A percentile compares a stretch with the other conserved stretches of the same genome.
These are phyloP conservation scores for Flaveria ramosissima DNA, from an alignment of 129 eudicot species.

Conservation along the genomic window DNA sequence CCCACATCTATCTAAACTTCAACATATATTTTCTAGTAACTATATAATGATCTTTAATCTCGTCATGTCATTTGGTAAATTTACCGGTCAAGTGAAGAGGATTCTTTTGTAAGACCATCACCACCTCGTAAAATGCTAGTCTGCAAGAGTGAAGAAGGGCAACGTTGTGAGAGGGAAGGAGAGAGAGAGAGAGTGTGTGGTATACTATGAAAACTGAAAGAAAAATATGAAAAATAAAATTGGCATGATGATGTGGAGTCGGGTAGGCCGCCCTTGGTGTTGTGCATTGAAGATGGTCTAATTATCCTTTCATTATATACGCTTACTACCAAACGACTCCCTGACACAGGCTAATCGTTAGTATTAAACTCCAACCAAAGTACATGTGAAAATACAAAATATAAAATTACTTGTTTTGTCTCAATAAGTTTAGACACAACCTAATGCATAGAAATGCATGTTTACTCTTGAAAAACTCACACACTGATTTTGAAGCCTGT, in stretches of 20 bases:
- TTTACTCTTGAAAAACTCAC: conserved; percentile 13
- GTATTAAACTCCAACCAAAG: neutral
- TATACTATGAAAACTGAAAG: no score
- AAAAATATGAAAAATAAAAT: no score
- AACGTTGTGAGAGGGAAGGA: no score
- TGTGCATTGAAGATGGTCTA: no score
- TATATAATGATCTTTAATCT: neutral
- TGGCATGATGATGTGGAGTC: no score
- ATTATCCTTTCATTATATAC: neutral
- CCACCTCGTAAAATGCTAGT: no score
- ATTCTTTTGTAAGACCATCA: no score
- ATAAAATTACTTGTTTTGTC: neutral
- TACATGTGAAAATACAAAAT: conserved; percentile 8
- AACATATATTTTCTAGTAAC: neutral
- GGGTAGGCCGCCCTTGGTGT: no score
- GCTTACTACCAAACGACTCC: no score
- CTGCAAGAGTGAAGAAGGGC: no score
- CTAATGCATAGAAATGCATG: neutral
- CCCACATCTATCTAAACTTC: neutral
- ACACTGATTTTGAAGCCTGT: neutral
- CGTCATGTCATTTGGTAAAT: neutral
- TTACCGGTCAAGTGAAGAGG: neutral
- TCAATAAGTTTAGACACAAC: neutral
- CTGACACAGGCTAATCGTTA: neutral
- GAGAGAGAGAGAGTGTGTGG: no score